Evolutionary conservation across 768 basidiomycete species (phyloP).

Genomic region (Termitomyces sp.): DNA sequence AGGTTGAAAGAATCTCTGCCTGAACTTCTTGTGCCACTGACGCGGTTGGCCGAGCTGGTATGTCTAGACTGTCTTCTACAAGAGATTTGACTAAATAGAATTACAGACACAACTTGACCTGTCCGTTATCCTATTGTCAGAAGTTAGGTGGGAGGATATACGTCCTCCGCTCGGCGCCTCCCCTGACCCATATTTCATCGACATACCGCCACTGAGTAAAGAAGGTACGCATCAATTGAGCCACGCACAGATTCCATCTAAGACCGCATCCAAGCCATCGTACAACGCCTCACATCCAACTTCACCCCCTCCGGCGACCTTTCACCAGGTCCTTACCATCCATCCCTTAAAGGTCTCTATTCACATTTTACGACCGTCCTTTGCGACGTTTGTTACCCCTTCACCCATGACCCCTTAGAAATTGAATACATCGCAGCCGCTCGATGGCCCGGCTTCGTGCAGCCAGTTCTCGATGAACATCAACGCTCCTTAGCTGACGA

Average conservation of each 20-base stretch:
- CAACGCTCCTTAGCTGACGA: slow-evolving; percentile 13
- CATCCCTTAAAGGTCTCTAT: slow-evolving; percentile 55
- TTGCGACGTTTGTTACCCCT: slow-evolving; percentile 58
- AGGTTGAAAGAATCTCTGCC: slow-evolving; percentile 58
- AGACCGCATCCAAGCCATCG: slow-evolving; percentile 22
- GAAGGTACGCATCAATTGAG: slow-evolving; percentile 40
- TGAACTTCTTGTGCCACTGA: slow-evolving; percentile 65
- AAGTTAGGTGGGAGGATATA: slow-evolving; percentile 67
- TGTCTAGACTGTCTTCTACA: slow-evolving; percentile 14
- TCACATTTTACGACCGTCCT: slow-evolving; percentile 58
- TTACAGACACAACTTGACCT: slow-evolving; percentile 55
- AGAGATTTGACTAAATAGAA: not conserved
- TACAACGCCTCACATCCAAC: slow-evolving; percentile 34
- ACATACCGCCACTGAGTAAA: slow-evolving; percentile 50
- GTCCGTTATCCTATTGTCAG: slow-evolving; percentile 60
- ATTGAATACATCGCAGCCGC: slow-evolving; percentile 74
- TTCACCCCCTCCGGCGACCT: slow-evolving; percentile 23
- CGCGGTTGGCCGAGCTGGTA: slow-evolving; percentile 71
- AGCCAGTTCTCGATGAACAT: slow-evolving; percentile 59
- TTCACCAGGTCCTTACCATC: slow-evolving; percentile 40
- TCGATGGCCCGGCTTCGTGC: slow-evolving; percentile 76
- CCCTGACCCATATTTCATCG: slow-evolving; percentile 68
- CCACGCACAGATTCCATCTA: not conserved
- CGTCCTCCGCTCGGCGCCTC: slow-evolving; percentile 67
- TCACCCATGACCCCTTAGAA: slow-evolving; percentile 65